A percentile compares a stretch with the other conserved stretches of the same genome.
Conservation (phyloP, 2,329 filamentous ascomycete species). For the Venturia nashicola region DNA sequence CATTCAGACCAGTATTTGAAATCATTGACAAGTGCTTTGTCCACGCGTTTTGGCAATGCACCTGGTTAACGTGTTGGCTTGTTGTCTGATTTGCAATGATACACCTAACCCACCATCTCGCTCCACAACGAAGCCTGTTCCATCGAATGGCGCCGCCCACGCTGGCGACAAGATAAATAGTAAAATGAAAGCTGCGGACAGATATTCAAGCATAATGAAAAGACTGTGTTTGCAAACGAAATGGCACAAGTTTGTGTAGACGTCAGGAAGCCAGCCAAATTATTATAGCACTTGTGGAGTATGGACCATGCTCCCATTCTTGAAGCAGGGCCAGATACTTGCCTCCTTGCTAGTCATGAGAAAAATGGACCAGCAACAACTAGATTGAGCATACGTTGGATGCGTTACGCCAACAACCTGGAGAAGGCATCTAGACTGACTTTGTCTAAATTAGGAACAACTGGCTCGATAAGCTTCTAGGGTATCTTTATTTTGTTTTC, state of each 20-base stretch:
- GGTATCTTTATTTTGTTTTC: background rate
- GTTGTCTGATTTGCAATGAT: background rate
- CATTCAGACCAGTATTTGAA: background rate
- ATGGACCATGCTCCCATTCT: no score
- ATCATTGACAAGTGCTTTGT: background rate
- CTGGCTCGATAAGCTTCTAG: background rate
- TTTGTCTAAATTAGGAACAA: background rate
- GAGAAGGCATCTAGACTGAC: background rate
- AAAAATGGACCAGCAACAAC: background rate
- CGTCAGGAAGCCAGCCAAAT: background rate
- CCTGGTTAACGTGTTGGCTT: background rate
- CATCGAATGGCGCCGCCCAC: background rate
- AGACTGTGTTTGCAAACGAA: no score
- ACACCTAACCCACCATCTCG: background rate
- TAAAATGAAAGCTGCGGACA: background rate
- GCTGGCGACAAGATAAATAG: background rate
- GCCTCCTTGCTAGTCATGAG: background rate
- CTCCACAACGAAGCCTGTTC: background rate
- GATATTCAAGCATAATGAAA: background rate
- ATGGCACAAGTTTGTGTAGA: background rate
- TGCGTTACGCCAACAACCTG: background rate
- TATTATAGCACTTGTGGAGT: no score
- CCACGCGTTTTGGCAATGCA: background rate
- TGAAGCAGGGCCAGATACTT: no score
- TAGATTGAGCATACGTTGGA: background rate